phyloP scores from a whole-genome alignment of 164 flowering plant species.

The Annona cherimola region DNA sequence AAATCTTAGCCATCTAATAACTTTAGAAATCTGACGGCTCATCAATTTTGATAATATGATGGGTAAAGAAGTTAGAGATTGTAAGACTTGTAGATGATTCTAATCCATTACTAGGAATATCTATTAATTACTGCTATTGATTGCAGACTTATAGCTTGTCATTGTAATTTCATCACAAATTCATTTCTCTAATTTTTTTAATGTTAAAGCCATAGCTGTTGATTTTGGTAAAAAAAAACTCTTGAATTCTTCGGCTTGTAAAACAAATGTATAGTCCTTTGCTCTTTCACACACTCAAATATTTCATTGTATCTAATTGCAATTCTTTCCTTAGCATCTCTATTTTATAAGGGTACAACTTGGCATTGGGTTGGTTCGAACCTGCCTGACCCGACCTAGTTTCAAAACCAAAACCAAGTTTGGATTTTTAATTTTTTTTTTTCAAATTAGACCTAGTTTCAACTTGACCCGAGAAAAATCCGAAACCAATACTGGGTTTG shows the following conservation, averaged over 20 bases:
- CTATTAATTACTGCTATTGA: neutral
- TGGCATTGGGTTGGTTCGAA: too few species aligned
- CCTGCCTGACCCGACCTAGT: too few species aligned
- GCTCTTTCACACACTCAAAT: conserved; percentile 14
- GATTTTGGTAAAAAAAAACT: conserved; percentile 45
- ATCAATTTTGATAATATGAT: neutral
- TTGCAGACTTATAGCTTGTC: neutral
- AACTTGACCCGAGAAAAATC: too few species aligned
- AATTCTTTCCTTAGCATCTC: neutral
- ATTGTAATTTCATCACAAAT: neutral
- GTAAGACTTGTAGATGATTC: neutral
- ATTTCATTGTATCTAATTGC: neutral
- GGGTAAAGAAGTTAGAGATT: neutral
- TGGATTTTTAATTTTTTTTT: too few species aligned
- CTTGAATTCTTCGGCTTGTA: conserved; percentile 37
- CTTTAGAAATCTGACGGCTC: neutral
- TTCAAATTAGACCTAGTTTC: too few species aligned
- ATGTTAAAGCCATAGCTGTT: conserved; percentile 35
- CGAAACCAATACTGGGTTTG: too few species aligned
- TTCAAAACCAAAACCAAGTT: too few species aligned
- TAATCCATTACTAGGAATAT: neutral
- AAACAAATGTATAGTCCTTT: conserved; percentile 13
- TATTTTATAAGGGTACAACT: too few species aligned
- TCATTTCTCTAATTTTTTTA: conserved; percentile 7
- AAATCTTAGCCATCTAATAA: neutral